Evolutionary conservation across 148 eudicot genomes (phyloP).

Genomic region (Spergularia marina): DNA sequence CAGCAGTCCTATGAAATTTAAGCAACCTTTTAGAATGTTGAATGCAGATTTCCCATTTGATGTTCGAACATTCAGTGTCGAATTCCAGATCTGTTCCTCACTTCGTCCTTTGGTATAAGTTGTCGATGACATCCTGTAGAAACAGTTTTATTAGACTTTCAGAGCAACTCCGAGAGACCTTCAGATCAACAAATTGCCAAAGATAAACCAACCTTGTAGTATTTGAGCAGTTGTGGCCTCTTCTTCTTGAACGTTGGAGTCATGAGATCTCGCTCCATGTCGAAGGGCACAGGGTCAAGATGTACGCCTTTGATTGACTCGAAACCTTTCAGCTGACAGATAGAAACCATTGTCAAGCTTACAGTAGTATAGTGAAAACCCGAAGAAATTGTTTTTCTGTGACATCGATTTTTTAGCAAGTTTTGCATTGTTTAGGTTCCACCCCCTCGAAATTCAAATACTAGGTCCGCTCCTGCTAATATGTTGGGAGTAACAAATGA

Average conservation of each 20-base stretch:
- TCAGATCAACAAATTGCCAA: too few species aligned
- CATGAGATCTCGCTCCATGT: constrained; percentile 83
- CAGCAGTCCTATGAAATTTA: too few species aligned
- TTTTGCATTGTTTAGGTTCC: too few species aligned
- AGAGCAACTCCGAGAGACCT: not conserved
- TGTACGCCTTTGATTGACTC: constrained; percentile 68
- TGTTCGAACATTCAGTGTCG: not conserved
- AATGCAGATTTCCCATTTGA: not conserved
- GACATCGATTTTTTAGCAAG: too few species aligned
- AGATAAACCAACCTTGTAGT: constrained; percentile 62
- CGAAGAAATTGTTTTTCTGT: not conserved
- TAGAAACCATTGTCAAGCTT: not conserved
- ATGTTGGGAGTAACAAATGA: not conserved
- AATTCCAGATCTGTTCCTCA: not conserved
- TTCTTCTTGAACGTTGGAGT: constrained; percentile 91
- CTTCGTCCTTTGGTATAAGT: constrained; percentile 41
- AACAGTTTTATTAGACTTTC: constrained; percentile 4
- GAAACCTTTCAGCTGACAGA: constrained; percentile 75
- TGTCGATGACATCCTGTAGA: constrained; percentile 47
- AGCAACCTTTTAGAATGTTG: not conserved
- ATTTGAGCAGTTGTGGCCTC: constrained; percentile 80
- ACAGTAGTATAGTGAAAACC: not conserved
- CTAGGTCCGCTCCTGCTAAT: too few species aligned
- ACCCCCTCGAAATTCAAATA: too few species aligned
- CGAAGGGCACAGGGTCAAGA: constrained; percentile 80